Conservation (phyloP, 2,329 filamentous ascomycete genomes). For the Metarhizium guizhouense region DNA sequence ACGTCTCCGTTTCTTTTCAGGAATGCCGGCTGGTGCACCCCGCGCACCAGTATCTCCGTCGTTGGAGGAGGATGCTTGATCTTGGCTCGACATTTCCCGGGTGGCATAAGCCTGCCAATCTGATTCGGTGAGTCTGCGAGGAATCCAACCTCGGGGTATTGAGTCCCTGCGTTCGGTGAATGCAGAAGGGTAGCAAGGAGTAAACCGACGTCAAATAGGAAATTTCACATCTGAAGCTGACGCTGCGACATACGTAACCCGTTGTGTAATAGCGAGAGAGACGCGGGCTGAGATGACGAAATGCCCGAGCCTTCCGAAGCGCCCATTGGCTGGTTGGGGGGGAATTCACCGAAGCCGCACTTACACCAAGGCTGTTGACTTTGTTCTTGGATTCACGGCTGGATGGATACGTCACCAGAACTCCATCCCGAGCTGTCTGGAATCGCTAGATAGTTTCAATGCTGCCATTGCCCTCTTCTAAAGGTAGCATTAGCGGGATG, state of each 20-base stretch:
- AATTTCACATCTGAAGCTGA: not conserved
- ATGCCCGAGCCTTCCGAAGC: not conserved
- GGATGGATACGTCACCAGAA: too few species aligned
- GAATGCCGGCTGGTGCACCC: not conserved
- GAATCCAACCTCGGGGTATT: not conserved
- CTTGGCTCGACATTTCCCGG: not conserved
- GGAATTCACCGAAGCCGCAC: not conserved
- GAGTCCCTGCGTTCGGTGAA: not conserved
- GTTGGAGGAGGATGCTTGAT: not conserved
- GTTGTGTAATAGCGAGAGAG: not conserved
- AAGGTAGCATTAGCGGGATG: too few species aligned
- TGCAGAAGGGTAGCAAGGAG: not conserved
- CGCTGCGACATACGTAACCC: not conserved
- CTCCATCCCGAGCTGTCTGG: too few species aligned
- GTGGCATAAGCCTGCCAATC: not conserved
- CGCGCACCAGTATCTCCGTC: not conserved
- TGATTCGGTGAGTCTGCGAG: not conserved
- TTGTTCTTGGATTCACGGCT: too few species aligned
- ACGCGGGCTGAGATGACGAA: not conserved
- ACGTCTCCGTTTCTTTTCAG: constrained; percentile 28
- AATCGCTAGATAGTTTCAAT: too few species aligned
- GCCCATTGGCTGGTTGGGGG: not conserved
- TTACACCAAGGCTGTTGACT: not conserved
- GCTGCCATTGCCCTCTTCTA: too few species aligned
- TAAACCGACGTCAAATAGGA: not conserved